A percentile compares a stretch with the other conserved stretches of the same genome.
Conservation (phyloP, 129 eudicot genomes). For the Flaveria linearis region DNA sequence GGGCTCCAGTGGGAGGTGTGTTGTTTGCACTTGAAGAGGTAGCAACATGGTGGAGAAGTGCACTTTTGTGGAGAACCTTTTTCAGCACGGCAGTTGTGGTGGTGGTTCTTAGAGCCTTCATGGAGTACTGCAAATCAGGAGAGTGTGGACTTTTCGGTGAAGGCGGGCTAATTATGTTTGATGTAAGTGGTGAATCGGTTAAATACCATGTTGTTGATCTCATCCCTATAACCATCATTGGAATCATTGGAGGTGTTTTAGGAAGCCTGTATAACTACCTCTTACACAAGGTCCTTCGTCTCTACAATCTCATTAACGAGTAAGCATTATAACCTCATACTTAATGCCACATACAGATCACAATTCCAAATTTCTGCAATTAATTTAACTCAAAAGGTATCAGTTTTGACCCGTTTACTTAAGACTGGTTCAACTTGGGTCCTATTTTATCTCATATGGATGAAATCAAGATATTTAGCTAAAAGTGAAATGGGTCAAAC, state of each 20-base stretch:
- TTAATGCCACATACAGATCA: not conserved
- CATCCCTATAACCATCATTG: conserved; percentile 62
- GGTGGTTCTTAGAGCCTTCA: conserved; percentile 77
- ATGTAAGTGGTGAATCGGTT: conserved; percentile 72
- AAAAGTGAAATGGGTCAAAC: not conserved
- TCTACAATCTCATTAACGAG: conserved; percentile 78
- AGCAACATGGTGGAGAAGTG: conserved; percentile 98
- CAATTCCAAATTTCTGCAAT: too few relatives aligned
- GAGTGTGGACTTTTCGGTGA: conserved; percentile 90
- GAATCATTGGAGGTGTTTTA: conserved; percentile 81
- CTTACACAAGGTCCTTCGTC: conserved; percentile 72
- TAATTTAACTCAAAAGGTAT: not conserved
- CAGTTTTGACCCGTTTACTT: not conserved
- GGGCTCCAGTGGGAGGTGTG: conserved; percentile 93
- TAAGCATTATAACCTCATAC: conserved; percentile 36
- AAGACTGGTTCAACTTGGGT: not conserved
- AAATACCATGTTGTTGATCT: conserved; percentile 66
- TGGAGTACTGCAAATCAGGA: conserved; percentile 71
- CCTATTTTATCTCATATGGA: not conserved
- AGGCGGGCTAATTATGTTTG: conserved; percentile 88
- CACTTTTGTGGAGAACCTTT: conserved; percentile 92
- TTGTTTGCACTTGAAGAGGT: conserved; percentile 92
- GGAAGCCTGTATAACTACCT: conserved; percentile 83
- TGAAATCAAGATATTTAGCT: not conserved
- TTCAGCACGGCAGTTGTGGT: conserved; percentile 95